Conservation (phyloP, 2,329 filamentous ascomycete species). For the Penicillium sp. region DNA sequence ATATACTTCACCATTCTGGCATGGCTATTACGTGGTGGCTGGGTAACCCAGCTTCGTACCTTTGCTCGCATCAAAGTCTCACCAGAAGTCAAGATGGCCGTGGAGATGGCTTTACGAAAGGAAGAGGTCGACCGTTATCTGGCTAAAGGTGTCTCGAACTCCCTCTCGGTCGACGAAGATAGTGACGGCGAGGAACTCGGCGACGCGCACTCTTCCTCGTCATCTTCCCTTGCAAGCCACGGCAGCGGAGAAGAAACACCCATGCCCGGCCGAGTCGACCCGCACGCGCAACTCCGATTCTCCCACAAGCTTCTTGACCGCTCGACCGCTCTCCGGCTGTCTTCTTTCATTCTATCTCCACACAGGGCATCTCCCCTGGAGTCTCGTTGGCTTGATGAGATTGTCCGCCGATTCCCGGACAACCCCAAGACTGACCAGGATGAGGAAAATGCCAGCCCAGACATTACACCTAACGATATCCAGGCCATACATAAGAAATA, state of each 20-base stretch:
- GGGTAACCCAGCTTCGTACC: conserved; percentile 90
- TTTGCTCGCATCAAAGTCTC: conserved; percentile 87
- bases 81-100: conserved; percentile 78
- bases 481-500: conserved; percentile 54
- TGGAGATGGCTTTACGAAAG: conserved; percentile 69
- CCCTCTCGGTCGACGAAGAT: conserved; percentile 21
- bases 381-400: conserved; percentile 64
- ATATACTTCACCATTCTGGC: conserved; percentile 89
- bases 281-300: conserved; percentile 28
- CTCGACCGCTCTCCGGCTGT: conserved; percentile 41
- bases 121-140: conserved; percentile 57
- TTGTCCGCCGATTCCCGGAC: conserved; percentile 42
- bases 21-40: conserved; percentile 88
- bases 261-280: conserved; percentile 31
- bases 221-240: conserved; percentile 41
- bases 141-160: conserved; percentile 30
- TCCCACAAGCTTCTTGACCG: conserved; percentile 38
- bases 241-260: conserved; percentile 41
- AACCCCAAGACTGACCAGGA: conserved; percentile 9
- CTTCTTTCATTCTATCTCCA: conserved; percentile 74
- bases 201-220: conserved; percentile 38
- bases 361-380: conserved; percentile 77
- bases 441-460: conserved; percentile 14
- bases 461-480: conserved; percentile 23
- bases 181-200: conserved; percentile 23